Percentiles rank a stretch among this genome's conserved stretches.
phyloP scores from a whole-genome alignment of 495 filamentous ascomycete genomes.

The Aspergillus incahuasiensis region DNA sequence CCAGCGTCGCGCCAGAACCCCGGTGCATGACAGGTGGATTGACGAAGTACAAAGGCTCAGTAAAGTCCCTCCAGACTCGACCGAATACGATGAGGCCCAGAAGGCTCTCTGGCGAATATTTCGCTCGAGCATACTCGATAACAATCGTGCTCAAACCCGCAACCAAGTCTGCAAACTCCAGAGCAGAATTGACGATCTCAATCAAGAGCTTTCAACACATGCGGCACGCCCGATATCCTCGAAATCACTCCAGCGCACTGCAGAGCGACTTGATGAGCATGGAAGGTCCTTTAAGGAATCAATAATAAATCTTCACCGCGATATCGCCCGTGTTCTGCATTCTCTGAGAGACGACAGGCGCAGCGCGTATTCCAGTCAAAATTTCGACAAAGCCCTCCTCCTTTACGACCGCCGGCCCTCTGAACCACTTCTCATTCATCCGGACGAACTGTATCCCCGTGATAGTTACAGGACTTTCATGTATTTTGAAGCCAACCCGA shows the following conservation, averaged over 20 bases:
- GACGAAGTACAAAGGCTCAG: slow-evolving; percentile 15
- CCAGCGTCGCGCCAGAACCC: slow-evolving; percentile 14
- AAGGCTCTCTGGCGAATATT: slow-evolving; percentile 9
- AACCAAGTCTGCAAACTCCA: slow-evolving; percentile 25
- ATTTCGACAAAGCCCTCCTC: slow-evolving; percentile 43
- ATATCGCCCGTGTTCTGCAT: slow-evolving; percentile 15
- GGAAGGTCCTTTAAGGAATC: slow-evolving; percentile 6
- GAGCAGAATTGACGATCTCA: slow-evolving; percentile 24
- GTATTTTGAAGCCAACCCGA: slow-evolving; percentile 37
- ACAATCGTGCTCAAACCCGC: slow-evolving; percentile 22
- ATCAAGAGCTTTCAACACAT: slow-evolving; percentile 25
- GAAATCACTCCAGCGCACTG: slow-evolving; percentile 27
- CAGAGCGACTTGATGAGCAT: slow-evolving; percentile 20
- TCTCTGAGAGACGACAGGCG: slow-evolving; percentile 24
- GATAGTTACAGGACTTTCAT: slow-evolving; percentile 20
- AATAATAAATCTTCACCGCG: slow-evolving; percentile 19
- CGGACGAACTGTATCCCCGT: slow-evolving; percentile 54
- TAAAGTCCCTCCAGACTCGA: background rate
- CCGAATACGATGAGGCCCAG: slow-evolving; percentile 2
- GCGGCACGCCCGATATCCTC: slow-evolving; percentile 28
- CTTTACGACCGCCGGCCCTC: slow-evolving; percentile 61
- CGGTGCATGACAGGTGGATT: slow-evolving; percentile 20
- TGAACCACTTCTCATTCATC: slow-evolving; percentile 47
- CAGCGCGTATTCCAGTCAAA: slow-evolving; percentile 12
- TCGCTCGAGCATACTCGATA: slow-evolving; percentile 33